Base-by-base conservation (phyloP, 2,329 filamentous ascomycete genomes). In the Trichoderma breve region DNA sequence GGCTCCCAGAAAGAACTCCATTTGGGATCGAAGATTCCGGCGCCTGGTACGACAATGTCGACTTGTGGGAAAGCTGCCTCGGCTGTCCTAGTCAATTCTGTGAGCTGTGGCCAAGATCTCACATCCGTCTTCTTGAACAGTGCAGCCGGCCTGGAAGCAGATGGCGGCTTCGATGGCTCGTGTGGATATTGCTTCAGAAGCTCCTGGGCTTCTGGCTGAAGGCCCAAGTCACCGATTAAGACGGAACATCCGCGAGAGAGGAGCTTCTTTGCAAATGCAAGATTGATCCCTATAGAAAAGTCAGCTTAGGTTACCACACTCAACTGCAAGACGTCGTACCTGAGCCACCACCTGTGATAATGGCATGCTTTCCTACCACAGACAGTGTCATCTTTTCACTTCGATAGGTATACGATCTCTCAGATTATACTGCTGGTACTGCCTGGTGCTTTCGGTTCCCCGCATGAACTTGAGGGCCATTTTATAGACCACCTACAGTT, bases 1-100 rank as follows among this genome's bases (percentile, higher is more conserved):
- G 61, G 61, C 26, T 64, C 21, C 61, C 61, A 64, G 26, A 64
- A 64, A 7, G 61, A 64, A 51, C 61, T 64, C 61, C 39, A 64
- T 8, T 28, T 64, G 6, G 61, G 26, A 18, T 64, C 61, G 4
- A 64, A 51, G 18, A 64, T 24, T n/a, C 61, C 61, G 12, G 61
- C 61, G 0, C 61, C 61, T 11, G 61, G 39, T 18, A 64, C 39
- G 18, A 64, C 61, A n/a, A 64, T 64, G 18, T 64, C 61, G 9
- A 64, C 6, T 14, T 64, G 61, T 8, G 61, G 61, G 18, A 64
- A 64, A 7, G 61, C 26, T n/a, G 26, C 39, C 39, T 64, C 61
- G n/a, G 61, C 61, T 7, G 39, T 7, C 21, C 18, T 9, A 6
- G 39, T 51, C 39, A 64, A 4, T 14, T 43, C 61, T n/a, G 26